Percentiles rank a stretch among this genome's conserved stretches.
phyloP scores from a whole-genome alignment of 2,329 filamentous ascomycete species.

The Zymoseptoria ardabiliae region DNA sequence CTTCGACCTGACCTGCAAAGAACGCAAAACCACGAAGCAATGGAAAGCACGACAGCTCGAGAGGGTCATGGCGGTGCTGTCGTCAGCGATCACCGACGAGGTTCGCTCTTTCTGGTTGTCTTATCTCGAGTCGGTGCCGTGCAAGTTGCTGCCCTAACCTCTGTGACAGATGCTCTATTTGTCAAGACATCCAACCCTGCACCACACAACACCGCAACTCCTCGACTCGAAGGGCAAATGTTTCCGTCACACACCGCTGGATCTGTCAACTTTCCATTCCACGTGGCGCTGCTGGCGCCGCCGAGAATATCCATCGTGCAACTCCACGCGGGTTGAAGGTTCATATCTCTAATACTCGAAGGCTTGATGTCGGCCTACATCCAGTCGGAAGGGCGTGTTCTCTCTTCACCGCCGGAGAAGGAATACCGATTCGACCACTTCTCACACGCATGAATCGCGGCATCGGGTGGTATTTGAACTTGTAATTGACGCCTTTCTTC shows the following conservation, averaged over 20 bases:
- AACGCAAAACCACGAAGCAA: not conserved
- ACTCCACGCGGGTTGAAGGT: not conserved
- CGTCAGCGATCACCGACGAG: not conserved
- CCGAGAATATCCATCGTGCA: not conserved
- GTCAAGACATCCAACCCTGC: not conserved
- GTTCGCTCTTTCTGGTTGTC: no score
- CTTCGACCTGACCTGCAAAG: not conserved
- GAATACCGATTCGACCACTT: not conserved
- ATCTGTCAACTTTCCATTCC: not conserved
- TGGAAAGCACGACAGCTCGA: no score
- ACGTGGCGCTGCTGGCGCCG: not conserved
- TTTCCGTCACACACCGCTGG: not conserved
- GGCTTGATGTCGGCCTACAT: not conserved
- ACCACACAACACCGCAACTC: not conserved
- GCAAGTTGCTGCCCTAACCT: not conserved
- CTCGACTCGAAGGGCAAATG: not conserved
- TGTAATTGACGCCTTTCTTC: not conserved
- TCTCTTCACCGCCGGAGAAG: not conserved
- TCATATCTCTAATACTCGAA: not conserved
- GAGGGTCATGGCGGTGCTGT: no score
- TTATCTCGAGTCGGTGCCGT: not conserved
- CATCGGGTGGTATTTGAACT: not conserved
- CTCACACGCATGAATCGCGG: not conserved
- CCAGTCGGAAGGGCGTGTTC: not conserved
- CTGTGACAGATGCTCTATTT: not conserved